Conservation (phyloP, 257 asterid genomes). For the Nicotiana noctiflora region DNA sequence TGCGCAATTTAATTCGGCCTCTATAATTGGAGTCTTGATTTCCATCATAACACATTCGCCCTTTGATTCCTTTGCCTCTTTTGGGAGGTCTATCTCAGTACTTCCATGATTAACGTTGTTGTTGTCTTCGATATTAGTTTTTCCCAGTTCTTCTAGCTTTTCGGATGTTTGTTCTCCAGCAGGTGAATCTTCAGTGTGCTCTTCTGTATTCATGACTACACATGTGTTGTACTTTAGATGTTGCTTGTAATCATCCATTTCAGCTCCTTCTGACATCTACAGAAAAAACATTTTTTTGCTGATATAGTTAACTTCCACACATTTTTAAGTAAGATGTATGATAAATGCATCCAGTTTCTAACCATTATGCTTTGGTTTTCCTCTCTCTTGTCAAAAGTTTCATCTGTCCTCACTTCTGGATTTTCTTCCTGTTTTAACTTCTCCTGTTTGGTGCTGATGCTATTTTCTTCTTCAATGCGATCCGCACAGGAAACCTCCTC, state of each 20-base stretch:
- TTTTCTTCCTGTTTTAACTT: constrained; percentile 18
- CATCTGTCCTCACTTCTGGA: constrained; percentile 3
- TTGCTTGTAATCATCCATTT: constrained; percentile 15
- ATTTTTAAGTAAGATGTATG: background rate
- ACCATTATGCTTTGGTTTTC: constrained; percentile 16
- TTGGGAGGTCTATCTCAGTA: constrained; percentile 9
- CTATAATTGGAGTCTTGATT: constrained; percentile 20
- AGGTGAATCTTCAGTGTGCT: constrained; percentile 10
- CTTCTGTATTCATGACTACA: constrained; percentile 7
- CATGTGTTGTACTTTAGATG: background rate
- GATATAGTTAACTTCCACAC: background rate
- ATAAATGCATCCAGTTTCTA: background rate
- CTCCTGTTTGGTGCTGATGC: background rate
- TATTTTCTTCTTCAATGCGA: constrained; percentile 6
- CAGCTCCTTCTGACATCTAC: constrained; percentile 24
- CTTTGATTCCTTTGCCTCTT: constrained; percentile 20
- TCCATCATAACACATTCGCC: constrained; percentile 14
- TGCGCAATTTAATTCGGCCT: constrained; percentile 20
- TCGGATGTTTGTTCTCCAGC: background rate
- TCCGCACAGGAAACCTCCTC: background rate
- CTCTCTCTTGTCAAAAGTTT: background rate
- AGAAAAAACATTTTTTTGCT: constrained; percentile 1
- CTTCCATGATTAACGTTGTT: constrained; percentile 18
- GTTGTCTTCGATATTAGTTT: background rate
- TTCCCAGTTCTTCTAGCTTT: background rate